Evolutionary conservation across 2,329 filamentous ascomycete species (phyloP).

Genomic region (Cladosporium velox): DNA sequence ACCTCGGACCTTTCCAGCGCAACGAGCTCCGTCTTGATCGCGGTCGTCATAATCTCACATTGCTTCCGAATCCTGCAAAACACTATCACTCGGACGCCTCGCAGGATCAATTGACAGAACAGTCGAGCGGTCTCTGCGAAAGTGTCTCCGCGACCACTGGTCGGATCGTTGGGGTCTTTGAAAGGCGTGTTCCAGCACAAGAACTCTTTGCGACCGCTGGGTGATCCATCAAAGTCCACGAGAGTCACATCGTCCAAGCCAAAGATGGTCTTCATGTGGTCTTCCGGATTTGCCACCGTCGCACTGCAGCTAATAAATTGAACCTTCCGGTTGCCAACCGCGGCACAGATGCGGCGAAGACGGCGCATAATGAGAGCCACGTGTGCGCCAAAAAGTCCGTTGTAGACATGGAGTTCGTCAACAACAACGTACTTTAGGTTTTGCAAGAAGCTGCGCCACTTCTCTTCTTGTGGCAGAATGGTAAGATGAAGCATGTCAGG

Average conservation of each 20-base stretch:
- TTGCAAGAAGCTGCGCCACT: slow-evolving; percentile 84
- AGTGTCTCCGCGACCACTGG: slow-evolving; percentile 80
- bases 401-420: slow-evolving; percentile 92
- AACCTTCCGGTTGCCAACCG: slow-evolving; percentile 80
- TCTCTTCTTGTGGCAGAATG: slow-evolving; percentile 86
- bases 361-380: slow-evolving; percentile 93
- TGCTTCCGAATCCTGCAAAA: slow-evolving; percentile 88
- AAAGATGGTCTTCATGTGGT: slow-evolving; percentile 94
- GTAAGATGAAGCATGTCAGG: slow-evolving; percentile 97
- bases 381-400: slow-evolving; percentile 90
- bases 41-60: slow-evolving; percentile 80
- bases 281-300: slow-evolving; percentile 86
- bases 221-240: slow-evolving; percentile 89
- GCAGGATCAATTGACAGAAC: slow-evolving; percentile 84
- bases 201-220: slow-evolving; percentile 90
- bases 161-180: slow-evolving; percentile 83
- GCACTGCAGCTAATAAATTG: slow-evolving; percentile 96
- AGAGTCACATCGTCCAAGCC: slow-evolving; percentile 78
- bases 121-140: slow-evolving; percentile 84
- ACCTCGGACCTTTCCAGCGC: slow-evolving; percentile 73
- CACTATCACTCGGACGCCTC: slow-evolving; percentile 87
- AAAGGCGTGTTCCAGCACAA: slow-evolving; percentile 97
- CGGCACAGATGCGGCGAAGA: slow-evolving; percentile 82
- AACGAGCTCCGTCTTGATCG: slow-evolving; percentile 76
- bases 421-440: slow-evolving; percentile 85